A percentile compares a stretch with the other conserved stretches of the same genome.
Conservation (phyloP, 176 grass and related monocot genomes). For the Saccharum spontaneum region DNA sequence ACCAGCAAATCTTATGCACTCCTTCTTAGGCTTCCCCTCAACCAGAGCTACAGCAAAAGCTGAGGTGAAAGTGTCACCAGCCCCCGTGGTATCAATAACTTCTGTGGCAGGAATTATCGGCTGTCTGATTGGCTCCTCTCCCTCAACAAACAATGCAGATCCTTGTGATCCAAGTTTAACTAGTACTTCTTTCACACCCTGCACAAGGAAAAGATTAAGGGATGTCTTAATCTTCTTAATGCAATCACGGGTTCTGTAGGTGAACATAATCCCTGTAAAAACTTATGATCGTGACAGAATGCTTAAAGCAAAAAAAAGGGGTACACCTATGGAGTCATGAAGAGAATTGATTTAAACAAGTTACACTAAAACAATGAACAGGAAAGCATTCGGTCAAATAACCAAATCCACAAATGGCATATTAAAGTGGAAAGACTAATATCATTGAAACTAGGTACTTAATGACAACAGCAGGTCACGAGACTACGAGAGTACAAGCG, state of each 20-base stretch:
- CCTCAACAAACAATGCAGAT: conserved; percentile 90
- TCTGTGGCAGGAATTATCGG: conserved; percentile 62
- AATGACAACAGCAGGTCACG: neutral
- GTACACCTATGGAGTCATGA: neutral
- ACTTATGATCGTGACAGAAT: conserved; percentile 1
- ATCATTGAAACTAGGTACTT: neutral
- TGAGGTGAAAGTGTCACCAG: conserved; percentile 94
- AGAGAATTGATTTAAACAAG: neutral
- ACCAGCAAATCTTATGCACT: conserved; percentile 96
- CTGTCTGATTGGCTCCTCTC: conserved; percentile 70
- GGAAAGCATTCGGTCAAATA: conserved; percentile 3
- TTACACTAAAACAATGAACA: neutral
- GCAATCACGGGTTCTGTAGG: neutral
- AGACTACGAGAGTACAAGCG: neutral
- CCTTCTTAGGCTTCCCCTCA: conserved; percentile 72
- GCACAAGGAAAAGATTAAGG: conserved; percentile 1
- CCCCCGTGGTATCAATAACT: conserved; percentile 88
- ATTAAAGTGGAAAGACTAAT: conserved; percentile 20
- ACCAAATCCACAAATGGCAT: neutral
- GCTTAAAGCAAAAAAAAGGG: neutral
- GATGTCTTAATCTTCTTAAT: neutral
- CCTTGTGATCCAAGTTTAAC: conserved; percentile 92
- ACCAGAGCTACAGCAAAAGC: conserved; percentile 93
- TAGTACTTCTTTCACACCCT: conserved; percentile 82
- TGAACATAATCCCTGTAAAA: neutral